Conservation (phyloP, 1,139 yeast species). For the Yamadazyma conglobata region DNA sequence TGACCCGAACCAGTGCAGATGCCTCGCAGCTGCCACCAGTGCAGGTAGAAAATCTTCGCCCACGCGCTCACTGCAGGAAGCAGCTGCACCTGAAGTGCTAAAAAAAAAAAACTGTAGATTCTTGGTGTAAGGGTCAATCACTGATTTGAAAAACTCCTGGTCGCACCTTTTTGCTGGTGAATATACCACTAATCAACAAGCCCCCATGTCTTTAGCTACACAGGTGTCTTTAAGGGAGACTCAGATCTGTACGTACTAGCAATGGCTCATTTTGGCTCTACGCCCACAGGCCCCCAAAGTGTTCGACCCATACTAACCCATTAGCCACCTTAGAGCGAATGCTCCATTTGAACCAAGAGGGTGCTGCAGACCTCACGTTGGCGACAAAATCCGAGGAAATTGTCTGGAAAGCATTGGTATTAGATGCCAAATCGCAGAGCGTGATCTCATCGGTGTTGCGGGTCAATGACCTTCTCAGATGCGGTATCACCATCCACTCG, state of each 20-base stretch:
- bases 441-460: slow-evolving; percentile 85
- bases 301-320: slow-evolving; percentile 4
- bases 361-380: slow-evolving; percentile 49
- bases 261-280: neutral
- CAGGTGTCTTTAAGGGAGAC: slow-evolving; percentile 11
- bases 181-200: no score
- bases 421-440: slow-evolving; percentile 78
- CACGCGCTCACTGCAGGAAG: no score
- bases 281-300: neutral
- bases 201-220: no score
- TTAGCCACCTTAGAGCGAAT: slow-evolving; percentile 53
- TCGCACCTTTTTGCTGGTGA: no score
- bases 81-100: no score
- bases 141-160: no score
- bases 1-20: no score
- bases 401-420: slow-evolving; percentile 88
- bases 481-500: slow-evolving; percentile 89
- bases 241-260: slow-evolving; percentile 11
- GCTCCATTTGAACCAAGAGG: slow-evolving; percentile 73
- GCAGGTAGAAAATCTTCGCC: no score
- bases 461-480: slow-evolving; percentile 82
- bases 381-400: slow-evolving; percentile 59
- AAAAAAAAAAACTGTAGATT: no score
- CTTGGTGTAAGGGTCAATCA: no score
- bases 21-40: no score